Evolutionary conservation across 2,329 filamentous ascomycete genomes (phyloP), one percentile per base, ranked within the genome.

Genomic region (Coleophoma eucalyptorum): DNA sequence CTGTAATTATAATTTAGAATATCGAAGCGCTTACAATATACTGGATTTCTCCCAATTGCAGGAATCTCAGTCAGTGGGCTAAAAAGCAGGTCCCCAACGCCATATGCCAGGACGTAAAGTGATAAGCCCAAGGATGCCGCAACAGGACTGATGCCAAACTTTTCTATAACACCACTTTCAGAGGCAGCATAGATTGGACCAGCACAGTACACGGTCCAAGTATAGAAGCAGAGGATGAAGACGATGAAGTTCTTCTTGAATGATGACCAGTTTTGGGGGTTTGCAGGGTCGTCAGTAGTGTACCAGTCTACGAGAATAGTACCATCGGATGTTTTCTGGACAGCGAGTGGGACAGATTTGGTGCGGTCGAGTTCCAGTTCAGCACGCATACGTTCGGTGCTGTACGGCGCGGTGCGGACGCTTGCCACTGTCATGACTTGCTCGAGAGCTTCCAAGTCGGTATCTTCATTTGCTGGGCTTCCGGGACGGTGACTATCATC

Each of bases 61-160:
- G 33, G 33, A 35, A 15, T 15, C 15, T 89, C 85, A 46, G 75
- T 79, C 44, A 89, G 64, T 0, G 85, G 86, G 0, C 80, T 81
- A 66, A 81, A 87, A 32, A 88, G 52, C 43, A 87, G 84, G 83
- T 0, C 83, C 84, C n/a, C n/a, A 6, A 2, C 8, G 11, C 12
- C 32, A 50, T 43, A 81, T 1, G 78, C 82, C 0, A 84, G 65
- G 1, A 86, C 81, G 60, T 83, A 86, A 50, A 86, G 72, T 0
- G 79, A 72, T 6, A 86, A 68, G 0, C 80, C 81, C 0, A 85
- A 69, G 0, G 76, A 75, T 2, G 79, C 78, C 11, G 73, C 69
- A 7, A 77, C 68, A 26, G 71, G 61, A 33, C 71, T 69, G 37
- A 84, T 78, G 18, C 72, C 70, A 55, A 84, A 86, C 10, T 69